phyloP scores from a whole-genome alignment of 139 green algal genomes.

The Zygnema circumcarinatum region DNA sequence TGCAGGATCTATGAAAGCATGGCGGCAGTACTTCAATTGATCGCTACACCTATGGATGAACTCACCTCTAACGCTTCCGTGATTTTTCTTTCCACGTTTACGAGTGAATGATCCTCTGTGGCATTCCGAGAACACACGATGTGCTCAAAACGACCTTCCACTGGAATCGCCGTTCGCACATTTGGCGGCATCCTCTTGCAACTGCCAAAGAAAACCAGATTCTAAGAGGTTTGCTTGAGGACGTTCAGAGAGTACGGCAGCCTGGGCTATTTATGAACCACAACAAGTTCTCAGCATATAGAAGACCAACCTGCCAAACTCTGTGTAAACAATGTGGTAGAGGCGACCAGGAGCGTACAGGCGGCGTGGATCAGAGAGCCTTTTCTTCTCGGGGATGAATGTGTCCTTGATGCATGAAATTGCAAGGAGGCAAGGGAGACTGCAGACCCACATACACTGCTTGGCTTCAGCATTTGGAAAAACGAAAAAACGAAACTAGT shows the following conservation, averaged over 20 bases:
- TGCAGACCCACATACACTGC: conserved; percentile 12
- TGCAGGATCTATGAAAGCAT: too few species aligned
- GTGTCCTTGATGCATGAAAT: conserved; percentile 24
- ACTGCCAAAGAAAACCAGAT: conserved; percentile 13
- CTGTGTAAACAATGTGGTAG: conserved; percentile 40
- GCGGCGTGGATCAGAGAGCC: conserved; percentile 30
- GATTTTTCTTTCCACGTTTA: background rate
- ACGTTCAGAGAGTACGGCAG: background rate
- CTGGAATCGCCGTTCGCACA: conserved; percentile 39
- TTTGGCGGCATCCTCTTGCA: conserved; percentile 5
- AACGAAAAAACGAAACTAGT: too few species aligned
- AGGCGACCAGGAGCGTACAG: conserved; percentile 35
- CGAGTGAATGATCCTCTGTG: conserved; percentile 26
- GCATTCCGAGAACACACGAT: conserved; percentile 32
- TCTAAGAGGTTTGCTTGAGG: background rate
- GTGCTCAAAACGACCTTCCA: conserved; percentile 50
- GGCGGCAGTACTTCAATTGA: too few species aligned
- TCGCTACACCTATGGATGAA: too few species aligned
- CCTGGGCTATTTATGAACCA: background rate
- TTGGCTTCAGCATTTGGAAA: too few species aligned
- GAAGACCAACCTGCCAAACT: conserved; percentile 1
- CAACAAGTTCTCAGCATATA: background rate
- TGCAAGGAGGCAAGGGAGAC: conserved; percentile 30
- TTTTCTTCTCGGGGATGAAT: conserved; percentile 24
- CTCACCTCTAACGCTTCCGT: background rate